phyloP scores from a whole-genome alignment of 202 grass and related monocot genomes.

The Zizania palustris region DNA sequence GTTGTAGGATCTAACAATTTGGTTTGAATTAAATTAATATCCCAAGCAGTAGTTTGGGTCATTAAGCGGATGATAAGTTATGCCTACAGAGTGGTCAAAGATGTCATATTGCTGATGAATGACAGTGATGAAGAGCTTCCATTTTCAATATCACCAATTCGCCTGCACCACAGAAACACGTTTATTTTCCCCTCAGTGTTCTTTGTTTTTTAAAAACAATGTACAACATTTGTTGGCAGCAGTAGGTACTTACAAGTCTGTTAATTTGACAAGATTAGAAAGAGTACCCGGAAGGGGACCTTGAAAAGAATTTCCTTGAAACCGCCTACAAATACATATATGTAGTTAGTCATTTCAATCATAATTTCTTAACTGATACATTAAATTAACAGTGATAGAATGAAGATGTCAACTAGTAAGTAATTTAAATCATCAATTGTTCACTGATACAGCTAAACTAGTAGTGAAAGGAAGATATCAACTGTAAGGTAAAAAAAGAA shows the following conservation, averaged over 20 bases:
- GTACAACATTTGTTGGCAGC: not conserved
- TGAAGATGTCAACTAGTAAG: not conserved
- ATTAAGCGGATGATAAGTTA: conserved; percentile 28
- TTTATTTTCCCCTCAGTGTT: not conserved
- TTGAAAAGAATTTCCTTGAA: conserved; percentile 93
- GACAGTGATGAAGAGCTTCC: conserved; percentile 77
- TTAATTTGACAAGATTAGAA: conserved; percentile 64
- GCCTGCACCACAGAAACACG: conserved; percentile 52
- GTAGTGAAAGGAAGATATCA: not conserved
- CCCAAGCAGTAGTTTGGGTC: not conserved
- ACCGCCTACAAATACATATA: conserved; percentile 56
- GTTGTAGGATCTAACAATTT: not conserved
- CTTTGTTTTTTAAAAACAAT: not conserved
- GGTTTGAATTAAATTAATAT: not conserved
- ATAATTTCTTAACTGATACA: conserved; percentile 8
- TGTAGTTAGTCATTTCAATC: conserved; percentile 8
- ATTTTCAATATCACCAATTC: conserved; percentile 88
- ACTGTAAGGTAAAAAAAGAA: not conserved
- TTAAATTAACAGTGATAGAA: conserved; percentile 1
- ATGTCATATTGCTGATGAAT: conserved; percentile 79
- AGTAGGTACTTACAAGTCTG: conserved; percentile 58
- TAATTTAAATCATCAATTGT: too few species aligned
- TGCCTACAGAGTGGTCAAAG: conserved; percentile 68
- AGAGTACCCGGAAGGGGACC: conserved; percentile 77
- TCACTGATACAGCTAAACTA: too few species aligned